Percentiles rank a stretch among this genome's conserved stretches.
Evolutionary conservation across 2,329 filamentous ascomycete genomes (phyloP).

Genomic region (Xylariomycetidae sp.): DNA sequence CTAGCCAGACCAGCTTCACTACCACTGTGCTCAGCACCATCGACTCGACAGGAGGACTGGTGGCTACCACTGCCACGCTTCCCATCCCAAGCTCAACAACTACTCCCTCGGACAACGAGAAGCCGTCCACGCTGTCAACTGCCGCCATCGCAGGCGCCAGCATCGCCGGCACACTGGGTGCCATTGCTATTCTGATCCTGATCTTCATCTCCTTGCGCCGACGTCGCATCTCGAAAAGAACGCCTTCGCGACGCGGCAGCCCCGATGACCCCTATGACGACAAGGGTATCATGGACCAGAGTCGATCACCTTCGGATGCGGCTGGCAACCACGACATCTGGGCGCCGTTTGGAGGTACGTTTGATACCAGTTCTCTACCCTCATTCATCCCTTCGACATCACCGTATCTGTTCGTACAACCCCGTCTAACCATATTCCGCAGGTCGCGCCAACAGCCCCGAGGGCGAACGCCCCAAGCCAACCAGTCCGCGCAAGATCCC

Average conservation of each 20-base stretch:
- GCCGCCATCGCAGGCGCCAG: constrained; percentile 15
- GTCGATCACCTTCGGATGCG: constrained; percentile 6
- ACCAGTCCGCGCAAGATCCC: too few species aligned
- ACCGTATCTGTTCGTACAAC: too few species aligned
- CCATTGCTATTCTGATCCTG: constrained; percentile 11
- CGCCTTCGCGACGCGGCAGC: constrained; percentile 7
- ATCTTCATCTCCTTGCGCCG: constrained; percentile 19
- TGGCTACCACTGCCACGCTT: constrained; percentile 1
- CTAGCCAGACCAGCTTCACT: constrained; percentile 2
- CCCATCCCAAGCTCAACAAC: constrained; percentile 2
- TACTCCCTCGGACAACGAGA: background rate
- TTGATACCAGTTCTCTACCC: too few species aligned
- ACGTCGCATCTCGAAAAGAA: constrained; percentile 15
- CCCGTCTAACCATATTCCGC: too few species aligned
- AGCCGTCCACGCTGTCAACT: background rate
- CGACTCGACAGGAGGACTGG: background rate
- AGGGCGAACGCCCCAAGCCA: background rate
- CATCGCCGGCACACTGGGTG: constrained; percentile 11
- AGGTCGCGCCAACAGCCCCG: constrained; percentile 5
- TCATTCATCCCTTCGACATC: background rate
- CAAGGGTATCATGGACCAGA: constrained; percentile 7
- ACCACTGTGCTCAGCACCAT: constrained; percentile 4
- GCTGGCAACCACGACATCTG: constrained; percentile 30
- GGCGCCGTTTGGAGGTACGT: constrained; percentile 40
- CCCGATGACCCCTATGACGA: constrained; percentile 1